Evolutionary conservation across 257 asterid species (phyloP).

Genomic region (Solanum virginianum): DNA sequence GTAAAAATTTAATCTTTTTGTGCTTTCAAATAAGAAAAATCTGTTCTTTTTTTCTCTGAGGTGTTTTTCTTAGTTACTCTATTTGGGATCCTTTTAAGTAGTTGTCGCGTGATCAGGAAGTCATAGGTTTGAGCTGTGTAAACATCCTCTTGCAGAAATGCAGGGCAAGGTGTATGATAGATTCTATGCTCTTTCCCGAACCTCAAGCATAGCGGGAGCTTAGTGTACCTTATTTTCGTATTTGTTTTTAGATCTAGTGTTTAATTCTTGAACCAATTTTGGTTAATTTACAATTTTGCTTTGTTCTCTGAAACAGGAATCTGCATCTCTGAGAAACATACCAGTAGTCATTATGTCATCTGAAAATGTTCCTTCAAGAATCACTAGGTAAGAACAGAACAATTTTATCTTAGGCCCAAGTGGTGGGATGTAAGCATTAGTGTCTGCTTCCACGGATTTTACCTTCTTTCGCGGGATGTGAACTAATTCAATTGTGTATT

Average conservation of each 20-base stretch:
- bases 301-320: slow-evolving; percentile 9
- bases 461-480: not conserved
- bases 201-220: too few relatives aligned
- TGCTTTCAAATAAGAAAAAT: not conserved
- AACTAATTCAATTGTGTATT: not conserved
- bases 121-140: not conserved
- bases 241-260: not conserved
- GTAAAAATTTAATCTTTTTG: not conserved
- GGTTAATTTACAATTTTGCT: not conserved
- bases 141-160: too few relatives aligned
- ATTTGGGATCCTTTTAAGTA: not conserved
- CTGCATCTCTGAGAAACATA: not conserved
- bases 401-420: too few relatives aligned
- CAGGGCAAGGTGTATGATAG: not conserved
- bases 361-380: too few relatives aligned
- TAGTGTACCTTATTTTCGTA: too few relatives aligned
- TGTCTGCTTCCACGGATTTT: too few relatives aligned
- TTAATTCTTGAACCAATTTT: not conserved
- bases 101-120: not conserved
- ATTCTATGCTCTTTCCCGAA: too few relatives aligned
- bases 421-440: too few relatives aligned
- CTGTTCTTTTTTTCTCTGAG: not conserved
- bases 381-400: not conserved
- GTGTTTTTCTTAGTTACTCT: not conserved
- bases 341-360: too few relatives aligned